Evolutionary conservation across 805 yeast species (phyloP), one percentile per base, ranked within the genome.

Genomic region (Candida alai): DNA sequence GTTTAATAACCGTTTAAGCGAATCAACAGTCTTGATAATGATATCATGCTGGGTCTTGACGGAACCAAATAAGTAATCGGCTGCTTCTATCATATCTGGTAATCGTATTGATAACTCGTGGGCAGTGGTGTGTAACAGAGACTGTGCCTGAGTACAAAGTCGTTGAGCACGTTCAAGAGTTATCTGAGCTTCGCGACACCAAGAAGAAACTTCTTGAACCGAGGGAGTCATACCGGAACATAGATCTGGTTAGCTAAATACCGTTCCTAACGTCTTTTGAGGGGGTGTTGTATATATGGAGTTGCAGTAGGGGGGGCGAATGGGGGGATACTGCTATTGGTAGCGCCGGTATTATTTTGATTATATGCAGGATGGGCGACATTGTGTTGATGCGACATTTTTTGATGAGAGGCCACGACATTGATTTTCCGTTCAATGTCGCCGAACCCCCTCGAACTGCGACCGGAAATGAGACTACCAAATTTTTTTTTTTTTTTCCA

Each of bases 141-240:
- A 36, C 28, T 62, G 66, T 1, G 70, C 69, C 18, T 43, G 47
- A 2, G 62, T 39, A 32, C 69, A 64, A 22, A 56, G 34, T 14
- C 45, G 45, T 30, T 54, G 57, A 6, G 70, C 70, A 24, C 40
- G 31, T 31, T 47, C 54, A 11, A 54, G 53, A 9, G 57, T 58
- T 12, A 21, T 22, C 25, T 44, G 48, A 2, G 66, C 67, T 23
- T 60, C 53, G 3, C 40, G 47, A 5, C 54, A 47, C 68, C 70
- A 65, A 10, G 26, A 28, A 8, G 29, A 30, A 16, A 58, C 45
- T 11, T 39, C 33, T 11, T 37, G n/a, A n/a, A n/a, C n/a, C n/a
- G n/a, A n/a, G n/a, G n/a, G n/a, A n/a, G n/a, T n/a, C n/a, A n/a
- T n/a, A n/a, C n/a, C n/a, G n/a, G n/a, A n/a, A n/a, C n/a, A n/a